Evolutionary conservation across 768 basidiomycete species (phyloP).

Genomic region (Kwoniella bestiolae): DNA sequence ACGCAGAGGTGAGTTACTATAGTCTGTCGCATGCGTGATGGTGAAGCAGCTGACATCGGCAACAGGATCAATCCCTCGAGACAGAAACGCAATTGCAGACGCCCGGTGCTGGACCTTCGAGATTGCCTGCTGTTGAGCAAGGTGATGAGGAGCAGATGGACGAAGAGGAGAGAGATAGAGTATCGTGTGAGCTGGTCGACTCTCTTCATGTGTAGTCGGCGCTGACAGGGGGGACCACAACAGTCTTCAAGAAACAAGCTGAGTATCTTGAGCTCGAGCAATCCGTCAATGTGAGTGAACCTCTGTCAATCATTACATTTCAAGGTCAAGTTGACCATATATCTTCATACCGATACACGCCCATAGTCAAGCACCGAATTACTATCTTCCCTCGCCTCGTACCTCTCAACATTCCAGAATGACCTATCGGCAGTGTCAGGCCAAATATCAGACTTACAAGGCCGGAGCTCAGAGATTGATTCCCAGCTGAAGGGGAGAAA

Average conservation of each 20-base stretch:
- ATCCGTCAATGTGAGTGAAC: constrained; percentile 43
- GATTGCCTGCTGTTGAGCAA: constrained; percentile 7
- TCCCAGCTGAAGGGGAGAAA: constrained; percentile 78
- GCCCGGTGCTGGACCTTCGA: constrained; percentile 45
- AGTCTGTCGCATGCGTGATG: not conserved
- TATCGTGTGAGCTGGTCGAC: constrained; percentile 24
- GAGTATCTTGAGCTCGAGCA: constrained; percentile 48
- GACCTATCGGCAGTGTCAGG: constrained; percentile 93
- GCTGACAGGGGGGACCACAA: not conserved
- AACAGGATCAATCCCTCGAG: constrained; percentile 25
- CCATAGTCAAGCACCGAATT: constrained; percentile 80
- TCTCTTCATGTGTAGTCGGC: not conserved
- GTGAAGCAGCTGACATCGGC: not conserved
- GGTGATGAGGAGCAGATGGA: constrained; percentile 23
- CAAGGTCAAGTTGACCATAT: not conserved
- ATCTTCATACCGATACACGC: not conserved
- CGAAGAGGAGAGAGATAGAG: constrained; percentile 33
- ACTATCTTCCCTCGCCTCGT: constrained; percentile 83
- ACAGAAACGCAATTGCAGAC: constrained; percentile 1
- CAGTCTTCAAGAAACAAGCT: constrained; percentile 33
- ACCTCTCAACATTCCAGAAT: constrained; percentile 92
- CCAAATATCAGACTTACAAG: constrained; percentile 92
- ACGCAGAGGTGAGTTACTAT: constrained; percentile 8
- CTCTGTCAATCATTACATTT: not conserved
- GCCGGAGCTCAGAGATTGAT: constrained; percentile 87